Conservation (phyloP, 1,284 basidiomycete species). For the Dichomitus squalens region DNA sequence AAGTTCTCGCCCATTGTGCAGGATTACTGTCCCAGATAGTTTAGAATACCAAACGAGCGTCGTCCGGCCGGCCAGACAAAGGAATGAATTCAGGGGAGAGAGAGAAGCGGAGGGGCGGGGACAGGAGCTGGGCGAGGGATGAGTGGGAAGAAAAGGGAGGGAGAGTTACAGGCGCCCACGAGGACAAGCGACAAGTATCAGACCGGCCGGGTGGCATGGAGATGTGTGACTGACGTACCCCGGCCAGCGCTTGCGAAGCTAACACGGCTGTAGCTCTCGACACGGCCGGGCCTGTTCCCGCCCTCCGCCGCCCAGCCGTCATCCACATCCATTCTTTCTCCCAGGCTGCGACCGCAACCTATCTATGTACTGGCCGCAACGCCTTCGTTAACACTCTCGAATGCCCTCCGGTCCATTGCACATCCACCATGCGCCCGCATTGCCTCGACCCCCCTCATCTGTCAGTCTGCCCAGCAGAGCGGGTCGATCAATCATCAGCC, state of each 20-base stretch:
- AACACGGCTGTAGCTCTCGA: slow-evolving; percentile 12
- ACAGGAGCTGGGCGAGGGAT: slow-evolving; percentile 24
- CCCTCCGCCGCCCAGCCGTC: background rate
- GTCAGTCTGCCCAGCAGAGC: slow-evolving; percentile 15
- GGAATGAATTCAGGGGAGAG: slow-evolving; percentile 32
- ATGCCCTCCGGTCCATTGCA: slow-evolving; percentile 7
- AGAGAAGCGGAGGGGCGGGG: slow-evolving; percentile 12
- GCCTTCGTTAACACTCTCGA: background rate
- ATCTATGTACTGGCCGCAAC: too few relatives aligned
- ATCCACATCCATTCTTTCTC: background rate
- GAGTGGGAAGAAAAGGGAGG: slow-evolving; percentile 21
- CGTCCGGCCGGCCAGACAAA: slow-evolving; percentile 57
- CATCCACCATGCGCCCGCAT: slow-evolving; percentile 1
- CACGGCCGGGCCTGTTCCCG: slow-evolving; percentile 7
- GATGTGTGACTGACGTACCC: slow-evolving; percentile 10
- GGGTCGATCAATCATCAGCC: slow-evolving; percentile 16
- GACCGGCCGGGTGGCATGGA: slow-evolving; percentile 22
- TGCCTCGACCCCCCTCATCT: slow-evolving; percentile 14
- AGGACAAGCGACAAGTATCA: slow-evolving; percentile 13
- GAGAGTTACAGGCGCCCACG: slow-evolving; percentile 17
- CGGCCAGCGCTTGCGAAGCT: background rate
- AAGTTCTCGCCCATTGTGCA: slow-evolving; percentile 62
- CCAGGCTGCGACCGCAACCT: too few relatives aligned
- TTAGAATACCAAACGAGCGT: slow-evolving; percentile 35
- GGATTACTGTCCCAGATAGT: slow-evolving; percentile 27